Evolutionary conservation across 2,329 filamentous ascomycete species (phyloP).

Genomic region (Karstenula rhodostoma): DNA sequence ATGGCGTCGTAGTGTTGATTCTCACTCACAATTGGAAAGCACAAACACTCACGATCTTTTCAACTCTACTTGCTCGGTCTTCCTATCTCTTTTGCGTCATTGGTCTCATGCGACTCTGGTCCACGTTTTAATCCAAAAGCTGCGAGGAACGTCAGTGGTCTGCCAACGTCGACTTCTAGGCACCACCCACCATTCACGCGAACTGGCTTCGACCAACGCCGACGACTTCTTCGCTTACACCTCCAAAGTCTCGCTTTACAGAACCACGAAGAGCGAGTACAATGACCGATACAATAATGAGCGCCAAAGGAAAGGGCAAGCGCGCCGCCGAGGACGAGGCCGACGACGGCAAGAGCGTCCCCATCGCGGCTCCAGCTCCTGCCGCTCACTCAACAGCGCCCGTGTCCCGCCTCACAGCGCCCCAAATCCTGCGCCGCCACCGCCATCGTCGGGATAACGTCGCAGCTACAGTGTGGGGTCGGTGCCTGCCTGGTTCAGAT

Average conservation of each 20-base stretch:
- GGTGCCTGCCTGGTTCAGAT: constrained; percentile 12
- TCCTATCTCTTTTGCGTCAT: background rate
- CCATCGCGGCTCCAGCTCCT: background rate
- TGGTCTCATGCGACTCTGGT: background rate
- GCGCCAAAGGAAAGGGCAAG: constrained; percentile 29
- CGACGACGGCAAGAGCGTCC: background rate
- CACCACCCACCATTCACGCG: constrained; percentile 1
- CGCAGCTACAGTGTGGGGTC: constrained; percentile 31
- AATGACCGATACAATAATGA: constrained; percentile 14
- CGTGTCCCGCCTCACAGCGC: constrained; percentile 2
- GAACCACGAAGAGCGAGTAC: constrained; percentile 5
- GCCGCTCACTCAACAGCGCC: constrained; percentile 10
- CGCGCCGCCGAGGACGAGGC: constrained; percentile 25
- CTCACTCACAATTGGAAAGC: background rate
- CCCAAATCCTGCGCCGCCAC: constrained; percentile 31
- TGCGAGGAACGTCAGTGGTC: background rate
- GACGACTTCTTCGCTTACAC: background rate
- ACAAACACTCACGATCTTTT: background rate
- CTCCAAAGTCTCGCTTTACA: background rate
- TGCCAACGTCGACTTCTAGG: background rate
- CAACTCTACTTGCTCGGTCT: background rate
- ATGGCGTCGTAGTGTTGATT: background rate
- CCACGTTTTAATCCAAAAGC: background rate
- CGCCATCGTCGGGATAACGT: constrained; percentile 34
- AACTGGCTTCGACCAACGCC: background rate